Evolutionary conservation across 352 stramenopile genomes (phyloP).

Genomic region (Pythium phragmiticola): DNA sequence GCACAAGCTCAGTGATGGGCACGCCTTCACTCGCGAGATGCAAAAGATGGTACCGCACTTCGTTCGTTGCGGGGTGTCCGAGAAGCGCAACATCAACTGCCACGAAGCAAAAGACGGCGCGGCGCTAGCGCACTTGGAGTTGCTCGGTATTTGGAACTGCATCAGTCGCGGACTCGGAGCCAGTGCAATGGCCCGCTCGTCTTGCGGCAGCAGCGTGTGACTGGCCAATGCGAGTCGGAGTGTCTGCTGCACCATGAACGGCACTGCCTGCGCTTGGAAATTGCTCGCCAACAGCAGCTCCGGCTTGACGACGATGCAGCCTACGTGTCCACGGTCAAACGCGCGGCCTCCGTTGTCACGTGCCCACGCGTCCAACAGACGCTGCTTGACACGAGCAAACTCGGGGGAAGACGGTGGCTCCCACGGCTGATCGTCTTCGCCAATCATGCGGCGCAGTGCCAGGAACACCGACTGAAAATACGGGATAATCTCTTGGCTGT

Average conservation of each 20-base stretch:
- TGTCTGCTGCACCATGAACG: not conserved
- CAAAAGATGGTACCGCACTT: not conserved
- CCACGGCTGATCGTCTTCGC: not conserved
- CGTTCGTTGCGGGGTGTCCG: not conserved
- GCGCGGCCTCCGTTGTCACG: not conserved
- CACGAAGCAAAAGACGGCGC: not conserved
- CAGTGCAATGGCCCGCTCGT: not conserved
- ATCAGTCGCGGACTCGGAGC: not conserved
- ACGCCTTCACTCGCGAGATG: not conserved
- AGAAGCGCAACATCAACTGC: not conserved
- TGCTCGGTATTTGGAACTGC: not conserved
- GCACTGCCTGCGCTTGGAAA: not conserved
- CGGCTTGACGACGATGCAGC: not conserved
- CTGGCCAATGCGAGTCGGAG: not conserved
- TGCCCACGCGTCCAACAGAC: not conserved
- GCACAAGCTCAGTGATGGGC: not conserved
- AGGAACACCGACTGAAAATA: not conserved
- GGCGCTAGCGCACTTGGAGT: not conserved
- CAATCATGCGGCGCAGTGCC: constrained; percentile 2
- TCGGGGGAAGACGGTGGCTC: not conserved
- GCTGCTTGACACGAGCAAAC: not conserved
- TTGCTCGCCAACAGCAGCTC: not conserved
- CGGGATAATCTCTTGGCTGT: not conserved
- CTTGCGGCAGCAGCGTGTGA: not conserved
- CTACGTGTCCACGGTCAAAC: not conserved